Percentiles rank a stretch among this genome's conserved stretches.
phyloP scores from a whole-genome alignment of 805 yeast genomes.

The Schizosaccharomyces lindneri region DNA sequence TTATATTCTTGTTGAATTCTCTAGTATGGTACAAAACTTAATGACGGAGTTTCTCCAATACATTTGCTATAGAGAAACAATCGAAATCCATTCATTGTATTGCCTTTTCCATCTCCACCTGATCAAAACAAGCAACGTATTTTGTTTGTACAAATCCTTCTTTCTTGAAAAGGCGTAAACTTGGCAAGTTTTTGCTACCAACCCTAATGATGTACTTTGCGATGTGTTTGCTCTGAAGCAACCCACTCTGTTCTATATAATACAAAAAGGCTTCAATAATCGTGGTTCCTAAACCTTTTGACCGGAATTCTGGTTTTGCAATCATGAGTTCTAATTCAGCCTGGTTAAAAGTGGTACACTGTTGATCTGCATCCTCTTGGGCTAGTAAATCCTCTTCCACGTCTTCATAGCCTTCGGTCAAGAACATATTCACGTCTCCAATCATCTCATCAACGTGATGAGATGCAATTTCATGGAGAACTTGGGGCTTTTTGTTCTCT shows the following conservation, averaged over 20 bases:
- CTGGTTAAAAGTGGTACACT: too few species aligned
- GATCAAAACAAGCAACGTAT: not conserved
- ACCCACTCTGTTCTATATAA: not conserved
- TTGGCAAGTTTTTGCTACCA: not conserved
- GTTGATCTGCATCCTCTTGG: too few species aligned
- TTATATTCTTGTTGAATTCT: not conserved
- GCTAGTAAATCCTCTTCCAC: not conserved
- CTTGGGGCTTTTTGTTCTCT: not conserved
- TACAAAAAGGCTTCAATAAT: not conserved
- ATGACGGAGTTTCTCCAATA: too few species aligned
- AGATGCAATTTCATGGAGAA: not conserved
- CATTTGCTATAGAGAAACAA: too few species aligned
- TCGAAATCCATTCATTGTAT: not conserved
- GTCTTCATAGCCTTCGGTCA: not conserved
- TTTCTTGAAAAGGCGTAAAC: not conserved
- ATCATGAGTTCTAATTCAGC: conserved; percentile 2
- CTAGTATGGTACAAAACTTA: too few species aligned
- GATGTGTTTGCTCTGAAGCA: not conserved
- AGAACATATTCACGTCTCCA: not conserved
- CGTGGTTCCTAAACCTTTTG: not conserved
- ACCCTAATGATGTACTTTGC: not conserved
- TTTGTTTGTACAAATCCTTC: not conserved
- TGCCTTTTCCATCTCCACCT: not conserved
- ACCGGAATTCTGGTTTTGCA: not conserved
- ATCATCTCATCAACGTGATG: not conserved